phyloP scores from a whole-genome alignment of 148 eudicot genomes.

The Vaccinium vitisidaea region DNA sequence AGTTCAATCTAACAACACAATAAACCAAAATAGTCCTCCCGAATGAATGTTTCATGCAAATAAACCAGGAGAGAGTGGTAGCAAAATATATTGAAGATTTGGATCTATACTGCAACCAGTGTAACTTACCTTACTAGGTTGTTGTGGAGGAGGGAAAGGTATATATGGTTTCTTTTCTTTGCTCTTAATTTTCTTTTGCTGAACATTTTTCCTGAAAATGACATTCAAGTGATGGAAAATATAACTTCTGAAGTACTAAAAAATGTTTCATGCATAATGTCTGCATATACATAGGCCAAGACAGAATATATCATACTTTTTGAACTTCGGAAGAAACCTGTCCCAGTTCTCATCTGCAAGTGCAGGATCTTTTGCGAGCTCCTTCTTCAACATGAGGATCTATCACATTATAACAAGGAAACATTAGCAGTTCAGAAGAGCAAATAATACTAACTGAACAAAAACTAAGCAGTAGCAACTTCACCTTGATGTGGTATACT shows the following conservation, averaged over 20 bases:
- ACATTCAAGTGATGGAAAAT: not conserved
- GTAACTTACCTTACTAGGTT: conserved; percentile 76
- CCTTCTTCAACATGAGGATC: conserved; percentile 88
- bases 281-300: not conserved
- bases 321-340: conserved; percentile 85
- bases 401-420: conserved; percentile 19
- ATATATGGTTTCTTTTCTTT: conserved; percentile 89
- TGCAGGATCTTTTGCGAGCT: conserved; percentile 78
- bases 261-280: not conserved
- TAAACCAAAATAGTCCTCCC: not conserved
- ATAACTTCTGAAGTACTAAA: not conserved
- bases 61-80: not conserved
- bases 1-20: not conserved
- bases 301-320: conserved; percentile 51
- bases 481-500: conserved; percentile 71
- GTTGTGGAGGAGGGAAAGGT: conserved; percentile 96
- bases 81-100: not conserved
- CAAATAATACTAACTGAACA: not conserved
- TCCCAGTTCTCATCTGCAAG: conserved; percentile 97
- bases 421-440: conserved; percentile 11
- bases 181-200: conserved; percentile 80
- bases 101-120: not conserved
- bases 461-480: not conserved
- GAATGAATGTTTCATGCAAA: not conserved
- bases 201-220: conserved; percentile 79